Percentiles rank a stretch among this genome's conserved stretches.
phyloP scores from a whole-genome alignment of 2,329 filamentous ascomycete species.

The Diaporthe sp. region DNA sequence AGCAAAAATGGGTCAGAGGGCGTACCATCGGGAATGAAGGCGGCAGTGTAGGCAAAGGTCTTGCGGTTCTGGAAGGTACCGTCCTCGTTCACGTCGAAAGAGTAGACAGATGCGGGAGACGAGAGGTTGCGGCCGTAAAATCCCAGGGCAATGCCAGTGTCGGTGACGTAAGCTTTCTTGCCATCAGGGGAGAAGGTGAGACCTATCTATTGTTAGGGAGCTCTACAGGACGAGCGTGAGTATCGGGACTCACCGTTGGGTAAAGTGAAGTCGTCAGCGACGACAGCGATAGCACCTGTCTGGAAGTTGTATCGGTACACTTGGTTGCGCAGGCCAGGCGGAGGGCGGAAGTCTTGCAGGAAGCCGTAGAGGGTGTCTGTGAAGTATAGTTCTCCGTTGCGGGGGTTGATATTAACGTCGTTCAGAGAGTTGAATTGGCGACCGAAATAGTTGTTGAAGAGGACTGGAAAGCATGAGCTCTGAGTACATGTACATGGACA shows the following conservation, averaged over 20 bases:
- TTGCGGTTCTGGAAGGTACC: conserved; percentile 59
- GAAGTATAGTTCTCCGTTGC: conserved; percentile 70
- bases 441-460: conserved; percentile 73
- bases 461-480: conserved; percentile 44
- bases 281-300: conserved; percentile 64
- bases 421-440: conserved; percentile 72
- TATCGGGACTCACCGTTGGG: conserved; percentile 60
- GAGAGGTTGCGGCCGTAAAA: conserved; percentile 57
- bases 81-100: conserved; percentile 55
- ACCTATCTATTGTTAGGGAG: conserved; percentile 46
- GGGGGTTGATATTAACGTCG: conserved; percentile 66
- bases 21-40: conserved; percentile 63
- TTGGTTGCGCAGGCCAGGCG: conserved; percentile 66
- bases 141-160: conserved; percentile 61
- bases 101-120: conserved; percentile 60
- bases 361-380: conserved; percentile 73
- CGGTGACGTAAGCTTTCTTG: conserved; percentile 63
- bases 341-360: conserved; percentile 68
- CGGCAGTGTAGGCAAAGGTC: conserved; percentile 66
- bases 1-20: not conserved
- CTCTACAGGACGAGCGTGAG: not conserved
- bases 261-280: conserved; percentile 68
- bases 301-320: conserved; percentile 68
- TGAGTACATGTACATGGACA: not conserved
- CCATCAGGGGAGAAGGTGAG: conserved; percentile 67